Base-by-base conservation (phyloP, 805 yeast genomes). In the Diddensiella santjacobensis region DNA sequence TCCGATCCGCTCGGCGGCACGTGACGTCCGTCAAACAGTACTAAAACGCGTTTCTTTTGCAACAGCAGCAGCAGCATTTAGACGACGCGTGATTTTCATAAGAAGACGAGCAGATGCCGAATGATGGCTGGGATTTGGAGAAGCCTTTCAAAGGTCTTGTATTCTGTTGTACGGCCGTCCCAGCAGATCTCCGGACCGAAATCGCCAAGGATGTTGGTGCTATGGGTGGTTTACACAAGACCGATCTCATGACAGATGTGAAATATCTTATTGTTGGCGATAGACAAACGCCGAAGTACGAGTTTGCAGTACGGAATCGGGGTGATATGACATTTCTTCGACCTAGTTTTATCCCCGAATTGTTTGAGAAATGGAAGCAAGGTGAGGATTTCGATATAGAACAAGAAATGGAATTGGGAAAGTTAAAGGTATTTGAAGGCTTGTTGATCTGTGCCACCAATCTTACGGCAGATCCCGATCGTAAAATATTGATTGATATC, bases 321-420 rank as follows among this genome's bases (percentile, higher is more conserved):
- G 66, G 68, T 43, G 90, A 85, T 64, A 72, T 87, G 26, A 63
- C 63, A 38, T 79, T 87, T 55, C 60, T 87, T 15, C 60, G 65
- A 10, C 74, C 80, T 0, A 70, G 72, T 2, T 64, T 75, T 4
- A 66, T 86, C 4, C 57, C 65, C 19, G 62, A 61, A 18, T 54
- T 80, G 8, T 72, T 80, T 55, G 66, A 68, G 13, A 63, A 64
- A 3, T 84, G 88, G 89, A 57, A 71, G 10, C 57, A 66, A 19
- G 85, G 83, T 26, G 73, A 71, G 19, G 76, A 72, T 41, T 50
- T 68, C 8, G 62, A 63, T 11, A 45, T 60, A 26, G 49, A 52
- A 24, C 42, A 47, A 17, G 64, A 56, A 42, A 52, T 67, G 41
- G 38, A 50, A 15, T 41, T 44, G 4, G 60, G 58, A 11, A 40